A percentile compares a stretch with the other conserved stretches of the same genome.
These are phyloP conservation scores for Annulohypoxylon maeteangense DNA, from an alignment of 495 filamentous ascomycete genomes.

Conservation along the genomic window DNA sequence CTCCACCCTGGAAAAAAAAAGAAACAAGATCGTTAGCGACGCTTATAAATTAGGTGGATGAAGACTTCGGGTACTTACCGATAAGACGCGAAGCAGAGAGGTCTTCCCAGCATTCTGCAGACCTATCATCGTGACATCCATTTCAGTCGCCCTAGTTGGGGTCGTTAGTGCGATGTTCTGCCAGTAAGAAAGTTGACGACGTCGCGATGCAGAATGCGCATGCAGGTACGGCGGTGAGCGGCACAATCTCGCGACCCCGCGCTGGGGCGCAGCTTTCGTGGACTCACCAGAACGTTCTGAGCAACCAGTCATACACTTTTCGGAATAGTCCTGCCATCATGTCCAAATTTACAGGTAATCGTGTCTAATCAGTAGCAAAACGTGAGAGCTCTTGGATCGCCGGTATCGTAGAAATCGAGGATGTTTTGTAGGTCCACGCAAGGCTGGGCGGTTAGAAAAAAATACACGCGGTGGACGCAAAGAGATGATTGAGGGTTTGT, in stretches of 20 bases:
- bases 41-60: constrained; percentile 16
- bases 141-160: constrained; percentile 86
- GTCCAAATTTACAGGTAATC: constrained; percentile 24
- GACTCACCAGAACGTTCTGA: constrained; percentile 97
- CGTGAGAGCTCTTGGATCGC: constrained; percentile 17
- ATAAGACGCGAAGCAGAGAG: constrained; percentile 89
- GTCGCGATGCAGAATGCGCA: constrained; percentile 37
- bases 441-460: constrained; percentile 36
- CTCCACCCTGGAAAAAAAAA: constrained; percentile 75
- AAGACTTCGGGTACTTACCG: constrained; percentile 69
- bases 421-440: constrained; percentile 35
- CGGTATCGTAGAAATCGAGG: constrained; percentile 30
- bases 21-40: constrained; percentile 38
- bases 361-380: constrained; percentile 25
- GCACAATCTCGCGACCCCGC: constrained; percentile 30
- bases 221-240: constrained; percentile 42
- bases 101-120: constrained; percentile 99
- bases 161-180: constrained; percentile 44
- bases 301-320: constrained; percentile 96
- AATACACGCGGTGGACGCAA: constrained; percentile 42
- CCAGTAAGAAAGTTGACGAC: constrained; percentile 23
- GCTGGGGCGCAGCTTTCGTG: constrained; percentile 35
- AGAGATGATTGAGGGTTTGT: constrained; percentile 44
- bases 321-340: constrained; percentile 90
- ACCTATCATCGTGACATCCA: constrained; percentile 99